A percentile compares a stretch with the other conserved stretches of the same genome.
phyloP scores from a whole-genome alignment of 2,329 filamentous ascomycete genomes.

The Immersiporthe knoxdaviesiana region DNA sequence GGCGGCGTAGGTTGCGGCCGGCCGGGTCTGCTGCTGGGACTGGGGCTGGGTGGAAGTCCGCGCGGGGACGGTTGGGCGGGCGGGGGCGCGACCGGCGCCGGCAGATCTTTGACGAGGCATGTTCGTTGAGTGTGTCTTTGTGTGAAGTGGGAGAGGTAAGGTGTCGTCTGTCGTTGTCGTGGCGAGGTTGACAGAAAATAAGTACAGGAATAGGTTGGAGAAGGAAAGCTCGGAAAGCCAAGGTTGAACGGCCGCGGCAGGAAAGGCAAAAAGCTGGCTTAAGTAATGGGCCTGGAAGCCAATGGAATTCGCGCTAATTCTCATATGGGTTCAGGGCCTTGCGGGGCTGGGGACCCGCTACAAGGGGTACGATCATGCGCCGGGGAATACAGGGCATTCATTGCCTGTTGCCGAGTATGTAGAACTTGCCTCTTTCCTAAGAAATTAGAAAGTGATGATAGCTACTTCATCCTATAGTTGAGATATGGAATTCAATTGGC shows the following conservation, averaged over 20 bases:
- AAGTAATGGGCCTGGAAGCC: slow-evolving; percentile 33
- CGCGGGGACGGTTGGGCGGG: slow-evolving; percentile 68
- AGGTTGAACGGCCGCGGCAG: slow-evolving; percentile 31
- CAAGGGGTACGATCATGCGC: no score
- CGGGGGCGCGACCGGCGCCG: slow-evolving; percentile 57
- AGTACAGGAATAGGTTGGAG: slow-evolving; percentile 5
- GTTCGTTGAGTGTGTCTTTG: slow-evolving; percentile 17
- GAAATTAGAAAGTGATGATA: background rate
- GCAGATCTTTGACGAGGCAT: slow-evolving; percentile 82
- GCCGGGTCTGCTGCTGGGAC: slow-evolving; percentile 65
- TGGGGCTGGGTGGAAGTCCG: slow-evolving; percentile 51
- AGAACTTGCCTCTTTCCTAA: no score
- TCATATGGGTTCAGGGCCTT: slow-evolving; percentile 30
- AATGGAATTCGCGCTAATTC: slow-evolving; percentile 34
- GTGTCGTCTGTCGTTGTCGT: slow-evolving; percentile 15
- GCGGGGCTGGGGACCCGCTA: background rate
- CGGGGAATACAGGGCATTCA: background rate
- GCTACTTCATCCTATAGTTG: background rate
- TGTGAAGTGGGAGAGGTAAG: slow-evolving; percentile 19
- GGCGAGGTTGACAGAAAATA: slow-evolving; percentile 19
- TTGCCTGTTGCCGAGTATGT: no score
- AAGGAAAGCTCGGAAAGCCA: slow-evolving; percentile 25
- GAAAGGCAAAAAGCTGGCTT: slow-evolving; percentile 30
- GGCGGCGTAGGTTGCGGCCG: slow-evolving; percentile 69
- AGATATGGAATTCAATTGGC: background rate